phyloP scores from a whole-genome alignment of 2,329 filamentous ascomycete genomes.

The Aquanectria penicillioides region DNA sequence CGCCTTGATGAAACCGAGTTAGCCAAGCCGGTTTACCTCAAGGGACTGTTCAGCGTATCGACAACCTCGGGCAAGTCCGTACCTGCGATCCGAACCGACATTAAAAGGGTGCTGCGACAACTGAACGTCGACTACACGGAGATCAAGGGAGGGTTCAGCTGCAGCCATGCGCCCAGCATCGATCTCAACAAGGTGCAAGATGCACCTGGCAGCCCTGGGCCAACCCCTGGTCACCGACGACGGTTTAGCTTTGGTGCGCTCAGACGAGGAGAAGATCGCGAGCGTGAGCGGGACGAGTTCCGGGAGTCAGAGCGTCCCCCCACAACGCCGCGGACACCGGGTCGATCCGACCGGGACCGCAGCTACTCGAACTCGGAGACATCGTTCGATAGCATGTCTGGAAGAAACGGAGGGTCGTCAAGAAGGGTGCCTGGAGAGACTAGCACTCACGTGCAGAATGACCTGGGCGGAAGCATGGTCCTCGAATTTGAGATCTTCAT shows the following conservation, averaged over 20 bases:
- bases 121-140: conserved; percentile 91
- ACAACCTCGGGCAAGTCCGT: conserved; percentile 95
- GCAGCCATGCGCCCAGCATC: conserved; percentile 88
- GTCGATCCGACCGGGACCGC: conserved; percentile 66
- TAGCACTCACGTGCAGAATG: conserved; percentile 89
- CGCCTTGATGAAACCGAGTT: conserved; percentile 76
- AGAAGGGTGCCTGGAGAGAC: conserved; percentile 82
- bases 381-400: conserved; percentile 78
- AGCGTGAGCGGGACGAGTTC: conserved; percentile 77
- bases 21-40: conserved; percentile 93
- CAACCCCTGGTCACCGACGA: conserved; percentile 70
- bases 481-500: conserved; percentile 96
- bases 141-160: conserved; percentile 93
- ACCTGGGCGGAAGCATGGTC: conserved; percentile 84
- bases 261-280: conserved; percentile 65
- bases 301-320: conserved; percentile 64
- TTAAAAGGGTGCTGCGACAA: conserved; percentile 88
- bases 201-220: conserved; percentile 66
- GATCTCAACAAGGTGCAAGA: conserved; percentile 81
- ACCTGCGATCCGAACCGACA: conserved; percentile 84
- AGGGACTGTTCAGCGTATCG: conserved; percentile 95
- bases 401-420: conserved; percentile 60
- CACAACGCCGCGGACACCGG: conserved; percentile 55
- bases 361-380: conserved; percentile 90
- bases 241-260: conserved; percentile 86